Evolutionary conservation across 306 rosid genomes (phyloP).

Genomic region (Pyrus communis): DNA sequence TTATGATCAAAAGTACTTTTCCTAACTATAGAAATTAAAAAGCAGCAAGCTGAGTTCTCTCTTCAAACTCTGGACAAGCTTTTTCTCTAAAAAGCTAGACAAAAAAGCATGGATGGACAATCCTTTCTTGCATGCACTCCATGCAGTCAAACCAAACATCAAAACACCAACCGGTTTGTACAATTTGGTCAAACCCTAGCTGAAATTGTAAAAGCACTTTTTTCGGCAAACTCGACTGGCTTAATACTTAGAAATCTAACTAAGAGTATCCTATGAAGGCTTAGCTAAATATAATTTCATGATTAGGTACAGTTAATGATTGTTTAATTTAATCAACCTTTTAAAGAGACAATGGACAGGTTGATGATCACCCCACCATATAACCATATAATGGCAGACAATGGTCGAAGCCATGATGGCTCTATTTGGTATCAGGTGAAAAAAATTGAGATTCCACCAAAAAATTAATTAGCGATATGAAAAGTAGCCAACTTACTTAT

Average conservation of each 20-base stretch:
- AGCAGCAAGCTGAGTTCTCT: background rate
- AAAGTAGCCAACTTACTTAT: too few species aligned
- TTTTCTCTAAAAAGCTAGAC: conserved; percentile 1
- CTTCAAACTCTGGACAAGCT: conserved; percentile 14
- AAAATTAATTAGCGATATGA: too few species aligned
- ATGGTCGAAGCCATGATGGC: conserved; percentile 1
- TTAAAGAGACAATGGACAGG: background rate
- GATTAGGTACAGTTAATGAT: background rate
- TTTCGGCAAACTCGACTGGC: conserved; percentile 14
- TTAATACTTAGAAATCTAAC: background rate
- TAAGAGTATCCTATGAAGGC: conserved; percentile 21
- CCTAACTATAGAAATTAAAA: conserved; percentile 4
- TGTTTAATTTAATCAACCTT: background rate
- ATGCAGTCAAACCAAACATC: conserved; percentile 35
- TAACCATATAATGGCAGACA: background rate
- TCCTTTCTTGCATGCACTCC: conserved; percentile 1
- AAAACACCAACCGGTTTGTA: conserved; percentile 39
- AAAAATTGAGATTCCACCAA: too few species aligned
- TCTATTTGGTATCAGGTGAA: background rate
- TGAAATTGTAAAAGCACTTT: conserved; percentile 35
- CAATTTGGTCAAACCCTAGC: conserved; percentile 45
- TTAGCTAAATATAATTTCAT: background rate
- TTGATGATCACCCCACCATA: background rate
- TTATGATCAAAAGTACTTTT: conserved; percentile 3
- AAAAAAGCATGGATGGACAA: background rate